These are phyloP conservation scores for Candida gigantensis DNA, from an alignment of 1,139 yeast species.

Conservation along the genomic window DNA sequence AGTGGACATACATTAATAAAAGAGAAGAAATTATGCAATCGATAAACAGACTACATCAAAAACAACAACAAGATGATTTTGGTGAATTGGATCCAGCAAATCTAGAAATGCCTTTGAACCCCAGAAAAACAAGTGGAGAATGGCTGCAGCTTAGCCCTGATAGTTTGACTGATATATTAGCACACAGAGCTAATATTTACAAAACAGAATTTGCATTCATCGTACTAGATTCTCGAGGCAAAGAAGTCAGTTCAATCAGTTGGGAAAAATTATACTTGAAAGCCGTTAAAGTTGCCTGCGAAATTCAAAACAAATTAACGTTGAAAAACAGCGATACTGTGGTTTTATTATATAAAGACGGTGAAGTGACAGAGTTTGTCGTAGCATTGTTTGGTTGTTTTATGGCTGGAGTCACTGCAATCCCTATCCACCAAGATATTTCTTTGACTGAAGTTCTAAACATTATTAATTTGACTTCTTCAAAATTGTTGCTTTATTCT, in stretches of 20 bases:
- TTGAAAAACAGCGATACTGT: slow-evolving; percentile 83
- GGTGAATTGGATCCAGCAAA: slow-evolving; percentile 41
- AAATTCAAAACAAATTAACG: slow-evolving; percentile 69
- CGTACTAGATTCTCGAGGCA: slow-evolving; percentile 75
- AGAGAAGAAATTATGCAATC: slow-evolving; percentile 48
- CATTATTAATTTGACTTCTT: slow-evolving; percentile 71
- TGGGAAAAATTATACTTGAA: slow-evolving; percentile 89
- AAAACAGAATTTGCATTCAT: slow-evolving; percentile 72
- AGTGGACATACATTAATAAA: slow-evolving; percentile 50
- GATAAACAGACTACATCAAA: slow-evolving; percentile 38
- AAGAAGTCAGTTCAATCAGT: slow-evolving; percentile 70
- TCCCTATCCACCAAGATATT: slow-evolving; percentile 81
- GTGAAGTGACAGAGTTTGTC: slow-evolving; percentile 82
- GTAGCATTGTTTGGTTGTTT: slow-evolving; percentile 90
- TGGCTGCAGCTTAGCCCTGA: slow-evolving; percentile 35
- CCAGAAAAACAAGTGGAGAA: slow-evolving; percentile 39
- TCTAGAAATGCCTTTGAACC: slow-evolving; percentile 57
- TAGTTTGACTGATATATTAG: slow-evolving; percentile 68
- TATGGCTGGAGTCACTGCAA: slow-evolving; percentile 91
- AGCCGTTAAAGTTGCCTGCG: slow-evolving; percentile 88
- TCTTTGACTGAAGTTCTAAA: slow-evolving; percentile 66
- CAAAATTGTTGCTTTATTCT: slow-evolving; percentile 79
- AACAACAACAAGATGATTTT: slow-evolving; percentile 25
- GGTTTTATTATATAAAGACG: slow-evolving; percentile 77
- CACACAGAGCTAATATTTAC: slow-evolving; percentile 68